These are phyloP conservation scores for Nephelium lappaceum DNA, from an alignment of 345 rosid species.

Conservation along the genomic window DNA sequence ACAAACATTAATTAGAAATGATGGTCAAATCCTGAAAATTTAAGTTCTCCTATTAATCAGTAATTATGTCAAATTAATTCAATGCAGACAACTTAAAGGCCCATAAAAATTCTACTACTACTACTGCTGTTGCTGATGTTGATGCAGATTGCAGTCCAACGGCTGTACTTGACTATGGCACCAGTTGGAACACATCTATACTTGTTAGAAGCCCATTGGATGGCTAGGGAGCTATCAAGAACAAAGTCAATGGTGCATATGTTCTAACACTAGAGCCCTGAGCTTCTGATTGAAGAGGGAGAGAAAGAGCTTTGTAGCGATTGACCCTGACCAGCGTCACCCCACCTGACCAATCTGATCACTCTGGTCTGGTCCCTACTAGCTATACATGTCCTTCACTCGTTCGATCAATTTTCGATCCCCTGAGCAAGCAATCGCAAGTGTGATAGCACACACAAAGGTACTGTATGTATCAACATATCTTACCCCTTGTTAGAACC, in stretches of 20 bases:
- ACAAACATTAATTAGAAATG: no score
- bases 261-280: constrained; percentile 44
- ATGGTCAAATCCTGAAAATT: no score
- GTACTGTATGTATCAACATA: background rate
- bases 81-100: no score
- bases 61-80: no score
- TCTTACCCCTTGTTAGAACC: no score
- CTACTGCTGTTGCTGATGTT: background rate
- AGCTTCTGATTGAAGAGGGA: constrained; percentile 35
- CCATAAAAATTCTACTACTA: background rate
- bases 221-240: constrained; percentile 29
- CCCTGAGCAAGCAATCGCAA: constrained; percentile 27
- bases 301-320: constrained; percentile 55
- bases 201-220: constrained; percentile 44
- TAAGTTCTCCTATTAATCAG: no score
- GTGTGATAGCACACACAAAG: constrained; percentile 25
- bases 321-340: constrained; percentile 32
- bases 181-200: constrained; percentile 44
- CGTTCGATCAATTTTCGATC: constrained; percentile 9
- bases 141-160: constrained; percentile 26
- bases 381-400: background rate
- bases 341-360: background rate
- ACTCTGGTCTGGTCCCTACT: background rate
- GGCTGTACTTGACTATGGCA: constrained; percentile 48
- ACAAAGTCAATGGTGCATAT: constrained; percentile 35